Base-by-base conservation (phyloP, 2,329 filamentous ascomycete genomes). In the Aspergillus brasiliensis region DNA sequence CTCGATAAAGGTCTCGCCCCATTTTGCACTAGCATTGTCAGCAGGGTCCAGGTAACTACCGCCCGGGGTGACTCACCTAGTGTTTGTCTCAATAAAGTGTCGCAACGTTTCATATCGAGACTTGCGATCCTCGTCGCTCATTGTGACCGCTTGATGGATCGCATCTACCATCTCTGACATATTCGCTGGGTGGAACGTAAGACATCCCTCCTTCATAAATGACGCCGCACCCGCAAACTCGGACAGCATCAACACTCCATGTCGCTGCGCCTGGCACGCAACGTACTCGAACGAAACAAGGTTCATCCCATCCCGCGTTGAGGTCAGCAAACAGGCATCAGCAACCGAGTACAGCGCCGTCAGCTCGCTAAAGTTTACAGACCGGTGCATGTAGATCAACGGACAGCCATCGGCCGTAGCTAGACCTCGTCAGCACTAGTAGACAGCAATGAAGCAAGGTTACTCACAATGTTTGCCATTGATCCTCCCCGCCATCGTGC, bases 241-340 rank as follows among this genome's bases (percentile, higher is more conserved):
- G 51, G 92, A 97, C 38, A 97, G 84, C 56, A 97, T 92, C 84
- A 98, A 91, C 54, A 93, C 90, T 49, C 94, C 94, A 72, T 97
- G 91, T 56, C 90, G 87, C 70, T 94, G 85, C 67, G 89, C 85
- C 74, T 97, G 94, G 21, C 91, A 93, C 15, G 93, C 93, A 62
- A 97, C 95, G 78, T 97, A 98, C 77, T 98, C 94, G 77, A 96
- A 97, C 0, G 92, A 94, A 19, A 98, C 94, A 13, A 98, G 84
- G 75, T 98, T 98, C 93, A 98, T 97, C 70, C 94, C 94, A 71
- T 98, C 94, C 46, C 94, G 88, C 5, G 90, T 96, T 0, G 91
- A 97, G 3, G 90, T 94, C 42, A 96, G 91, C 5, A 97, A 83
- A 72, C 92, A 96, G 51, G 91, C 90, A 72, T 97, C 93, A 2